Percentiles rank a stretch among this genome's conserved stretches.
Evolutionary conservation across 805 yeast species (phyloP).

Genomic region (Zygoascus tannicola): DNA sequence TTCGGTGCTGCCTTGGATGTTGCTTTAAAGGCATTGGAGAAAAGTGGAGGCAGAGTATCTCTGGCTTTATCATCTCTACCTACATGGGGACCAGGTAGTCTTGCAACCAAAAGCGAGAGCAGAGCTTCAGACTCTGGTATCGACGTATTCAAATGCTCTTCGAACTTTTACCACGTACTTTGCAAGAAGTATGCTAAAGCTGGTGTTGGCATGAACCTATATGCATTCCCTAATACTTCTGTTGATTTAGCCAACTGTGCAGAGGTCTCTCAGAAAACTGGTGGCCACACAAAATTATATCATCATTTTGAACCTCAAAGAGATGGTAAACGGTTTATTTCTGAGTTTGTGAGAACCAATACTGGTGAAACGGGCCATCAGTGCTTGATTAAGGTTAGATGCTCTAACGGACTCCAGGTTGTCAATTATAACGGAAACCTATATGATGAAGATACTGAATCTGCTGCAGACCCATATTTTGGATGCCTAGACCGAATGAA

Average conservation of each 20-base stretch:
- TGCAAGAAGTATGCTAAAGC: slow-evolving; percentile 45
- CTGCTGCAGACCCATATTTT: slow-evolving; percentile 52
- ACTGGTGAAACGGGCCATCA: slow-evolving; percentile 55
- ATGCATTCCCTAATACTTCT: slow-evolving; percentile 53
- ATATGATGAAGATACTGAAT: slow-evolving; percentile 27
- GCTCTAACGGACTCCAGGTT: slow-evolving; percentile 81
- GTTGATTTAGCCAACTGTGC: slow-evolving; percentile 73
- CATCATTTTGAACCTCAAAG: slow-evolving; percentile 55
- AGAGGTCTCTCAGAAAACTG: slow-evolving; percentile 51
- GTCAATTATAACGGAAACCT: slow-evolving; percentile 61
- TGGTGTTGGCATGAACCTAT: slow-evolving; percentile 69
- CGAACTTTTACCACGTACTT: slow-evolving; percentile 51
- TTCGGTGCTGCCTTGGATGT: slow-evolving; percentile 72
- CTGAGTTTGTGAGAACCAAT: slow-evolving; percentile 35
- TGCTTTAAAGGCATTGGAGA: slow-evolving; percentile 51
- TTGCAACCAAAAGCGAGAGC: slow-evolving; percentile 20
- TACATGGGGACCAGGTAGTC: slow-evolving; percentile 68
- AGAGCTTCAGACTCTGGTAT: slow-evolving; percentile 32
- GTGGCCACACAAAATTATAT: slow-evolving; percentile 62
- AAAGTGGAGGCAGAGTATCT: slow-evolving; percentile 69
- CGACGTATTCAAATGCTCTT: slow-evolving; percentile 48
- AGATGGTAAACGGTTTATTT: slow-evolving; percentile 58
- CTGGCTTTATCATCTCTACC: slow-evolving; percentile 63
- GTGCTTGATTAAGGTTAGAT: slow-evolving; percentile 74
- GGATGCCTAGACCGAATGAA: slow-evolving; percentile 58